phyloP scores from a whole-genome alignment of 306 rosid genomes.

The Rubus parviflorus region DNA sequence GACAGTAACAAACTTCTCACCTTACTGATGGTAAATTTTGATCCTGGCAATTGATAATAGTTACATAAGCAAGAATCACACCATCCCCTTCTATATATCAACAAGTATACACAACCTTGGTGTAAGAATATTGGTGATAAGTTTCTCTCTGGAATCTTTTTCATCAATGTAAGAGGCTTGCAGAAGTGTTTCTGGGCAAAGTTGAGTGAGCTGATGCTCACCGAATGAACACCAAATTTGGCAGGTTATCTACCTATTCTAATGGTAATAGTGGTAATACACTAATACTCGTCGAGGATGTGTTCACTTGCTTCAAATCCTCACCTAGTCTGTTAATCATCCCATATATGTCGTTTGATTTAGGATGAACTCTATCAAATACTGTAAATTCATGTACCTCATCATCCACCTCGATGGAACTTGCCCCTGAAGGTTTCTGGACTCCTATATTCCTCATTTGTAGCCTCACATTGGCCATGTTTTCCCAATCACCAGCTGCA shows the following conservation, averaged over 20 bases:
- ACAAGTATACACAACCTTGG: not conserved
- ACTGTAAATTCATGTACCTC: conserved; percentile 77
- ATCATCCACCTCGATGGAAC: conserved; percentile 68
- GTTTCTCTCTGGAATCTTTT: conserved; percentile 4
- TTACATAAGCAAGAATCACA: conserved; percentile 5
- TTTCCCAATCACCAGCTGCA: conserved; percentile 74
- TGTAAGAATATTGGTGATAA: not conserved
- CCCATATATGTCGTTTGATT: conserved; percentile 60
- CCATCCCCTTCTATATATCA: conserved; percentile 16
- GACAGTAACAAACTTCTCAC: not conserved
- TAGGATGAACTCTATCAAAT: conserved; percentile 69
- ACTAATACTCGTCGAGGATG: conserved; percentile 29
- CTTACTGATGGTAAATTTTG: not conserved
- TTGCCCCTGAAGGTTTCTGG: conserved; percentile 81
- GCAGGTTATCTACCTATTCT: conserved; percentile 20
- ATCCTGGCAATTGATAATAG: not conserved
- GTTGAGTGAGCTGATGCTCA: not conserved
- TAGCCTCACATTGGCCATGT: conserved; percentile 57
- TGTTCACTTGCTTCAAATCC: conserved; percentile 55
- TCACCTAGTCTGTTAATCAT: conserved; percentile 62
- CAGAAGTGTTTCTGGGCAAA: not conserved
- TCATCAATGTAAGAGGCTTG: not conserved
- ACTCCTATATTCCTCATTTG: conserved; percentile 58
- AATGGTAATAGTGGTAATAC: conserved; percentile 17
- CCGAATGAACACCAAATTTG: conserved; percentile 13